Percentiles rank a stretch among this genome's conserved stretches.
Evolutionary conservation across 73 alveolate genomes (phyloP).

Genomic region (Stentor roeselii): DNA sequence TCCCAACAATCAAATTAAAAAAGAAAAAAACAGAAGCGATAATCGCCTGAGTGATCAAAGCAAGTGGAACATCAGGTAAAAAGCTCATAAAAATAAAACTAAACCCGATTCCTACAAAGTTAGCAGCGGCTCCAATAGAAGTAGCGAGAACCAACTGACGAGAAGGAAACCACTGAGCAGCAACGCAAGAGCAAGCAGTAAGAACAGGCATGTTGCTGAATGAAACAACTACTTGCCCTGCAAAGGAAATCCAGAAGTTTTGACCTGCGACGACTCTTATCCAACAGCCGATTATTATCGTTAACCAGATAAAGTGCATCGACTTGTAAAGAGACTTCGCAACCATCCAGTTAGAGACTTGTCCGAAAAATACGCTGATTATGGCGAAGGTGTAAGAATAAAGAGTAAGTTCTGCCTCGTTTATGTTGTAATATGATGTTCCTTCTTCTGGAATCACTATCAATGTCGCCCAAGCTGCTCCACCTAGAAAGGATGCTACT

Average conservation of each 20-base stretch:
- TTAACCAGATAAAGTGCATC: too few relatives aligned
- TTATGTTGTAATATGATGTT: background rate
- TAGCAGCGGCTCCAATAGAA: background rate
- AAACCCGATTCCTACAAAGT: slow-evolving; percentile 3
- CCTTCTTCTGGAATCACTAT: slow-evolving; percentile 14
- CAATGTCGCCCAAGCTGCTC: too few relatives aligned
- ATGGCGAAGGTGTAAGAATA: too few relatives aligned
- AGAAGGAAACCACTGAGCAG: background rate
- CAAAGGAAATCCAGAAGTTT: background rate
- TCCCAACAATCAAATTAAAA: background rate
- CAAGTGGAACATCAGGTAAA: background rate
- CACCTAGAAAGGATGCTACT: too few relatives aligned
- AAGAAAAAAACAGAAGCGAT: background rate
- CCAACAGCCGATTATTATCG: too few relatives aligned
- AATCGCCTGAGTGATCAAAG: background rate
- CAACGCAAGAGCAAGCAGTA: slow-evolving; percentile 3
- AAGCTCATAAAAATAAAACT: background rate
- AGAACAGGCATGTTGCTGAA: background rate
- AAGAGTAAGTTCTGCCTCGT: background rate
- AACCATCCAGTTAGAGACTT: too few relatives aligned
- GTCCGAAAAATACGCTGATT: too few relatives aligned
- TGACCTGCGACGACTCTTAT: background rate
- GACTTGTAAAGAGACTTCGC: too few relatives aligned
- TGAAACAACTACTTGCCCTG: background rate
- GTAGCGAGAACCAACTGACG: background rate